Base-by-base conservation (phyloP, 805 yeast genomes). In the Myxozyma geophila region DNA sequence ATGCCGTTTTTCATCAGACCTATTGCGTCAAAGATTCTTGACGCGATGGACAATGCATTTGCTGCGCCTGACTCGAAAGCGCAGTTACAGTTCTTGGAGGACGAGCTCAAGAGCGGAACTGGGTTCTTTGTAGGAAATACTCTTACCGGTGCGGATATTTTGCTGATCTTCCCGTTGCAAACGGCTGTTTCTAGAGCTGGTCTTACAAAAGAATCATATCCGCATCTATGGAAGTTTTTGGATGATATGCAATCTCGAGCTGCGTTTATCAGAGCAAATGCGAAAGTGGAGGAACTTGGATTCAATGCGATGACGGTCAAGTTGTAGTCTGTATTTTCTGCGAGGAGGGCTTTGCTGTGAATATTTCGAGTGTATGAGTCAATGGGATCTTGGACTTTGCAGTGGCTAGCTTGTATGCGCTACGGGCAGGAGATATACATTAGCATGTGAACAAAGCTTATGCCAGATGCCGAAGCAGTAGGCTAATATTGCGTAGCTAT, bases 111-210 rank as follows among this genome's bases (percentile, higher is more conserved):
- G 54, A 74, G 81, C 70, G 75, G 76, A 39, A 74, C 74, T 36
- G 87, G 87, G 1, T 88, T 76, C 75, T 75, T 87, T 33, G 89
- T 85, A 57, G 88, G 89, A 50, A 83, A 83, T 66, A 83, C 82
- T 57, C 70, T 86, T 54, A 78, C 86, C 13, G 80, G 84, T 67
- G 89, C 89, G 5, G 93, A 88, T 73, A 80, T 88, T 59, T 79
- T 85, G 58, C 73, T 85, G 67, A 72, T 78, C 0, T 85, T 81
- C 74, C 86, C 87, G 0, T 39, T 78, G 28, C 62, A 69, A 44
- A 5, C 28, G 23, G 59, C 70, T n/a, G n/a, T 35, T 2, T 33
- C 36, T 15, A 21, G 61, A 33, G 66, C 54, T 1, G 68, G 64
- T 2, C 23, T 58, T 15, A 41, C 54, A 9, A 17, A 56, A 51